Base-by-base conservation (phyloP, 306 rosid species). In the Vigna radiata region DNA sequence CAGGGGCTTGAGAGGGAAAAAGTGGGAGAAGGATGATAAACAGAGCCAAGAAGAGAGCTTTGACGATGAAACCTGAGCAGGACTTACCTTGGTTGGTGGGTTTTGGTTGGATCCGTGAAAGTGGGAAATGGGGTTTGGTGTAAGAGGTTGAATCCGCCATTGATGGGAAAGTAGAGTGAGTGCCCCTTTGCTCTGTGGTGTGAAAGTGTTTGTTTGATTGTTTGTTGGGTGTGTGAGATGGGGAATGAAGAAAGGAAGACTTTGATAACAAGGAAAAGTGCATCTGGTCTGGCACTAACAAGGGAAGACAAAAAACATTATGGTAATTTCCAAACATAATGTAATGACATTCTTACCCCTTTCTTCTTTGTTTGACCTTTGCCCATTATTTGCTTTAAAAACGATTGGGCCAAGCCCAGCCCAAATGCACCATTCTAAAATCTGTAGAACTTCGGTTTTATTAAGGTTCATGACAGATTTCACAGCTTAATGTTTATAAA, bases 1-100 rank as follows among this genome's bases (percentile, higher is more conserved):
- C 97, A 33, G 99, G 99, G 74, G 98, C 94, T 86, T 96, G 89
- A 21, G 97, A 92, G 67, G 98, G 99, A 77, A 96, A 96, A 2
- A 91, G 83, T 16, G 94, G 93, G 4, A 93, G 68, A 76, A 76
- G 50, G 62, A 83, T 16, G 59, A 90, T 4, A 8, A 88, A 63
- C 1, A 85, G 1, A 39, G 82, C 73, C 82, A 96, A 76, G 73
- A 89, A 48, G 48, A 91, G 73, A 83, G 76, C 72, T 83, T 92
- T 92, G 77, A 75, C 47, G 67, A 93, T 70, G 60, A 91, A 82
- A 41, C 64, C 66, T 4, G 88, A 73, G 68, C 70, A 89, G 47
- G 96, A 86, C 80, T 85, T 86, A 86, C 90, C 89, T 75, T 79
- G 75, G 64, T 39, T 36, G 63, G 70, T 83, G 68, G 87, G 85